These are phyloP conservation scores for Elsinoe perseae DNA, from an alignment of 2,329 filamentous ascomycete species.

Conservation along the genomic window DNA sequence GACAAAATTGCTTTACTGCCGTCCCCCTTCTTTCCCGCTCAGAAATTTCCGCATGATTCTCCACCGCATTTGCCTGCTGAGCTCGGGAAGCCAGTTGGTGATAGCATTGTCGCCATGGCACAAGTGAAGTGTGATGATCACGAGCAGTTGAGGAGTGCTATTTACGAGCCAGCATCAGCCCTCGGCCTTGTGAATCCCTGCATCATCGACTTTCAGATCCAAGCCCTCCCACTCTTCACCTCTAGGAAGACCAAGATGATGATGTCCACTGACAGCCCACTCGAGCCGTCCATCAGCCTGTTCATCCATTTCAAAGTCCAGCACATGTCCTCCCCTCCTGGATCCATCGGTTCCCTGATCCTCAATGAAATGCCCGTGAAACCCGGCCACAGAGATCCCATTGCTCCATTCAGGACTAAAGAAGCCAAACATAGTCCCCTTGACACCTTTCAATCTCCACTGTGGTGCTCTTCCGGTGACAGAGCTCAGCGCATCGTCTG, in stretches of 20 bases:
- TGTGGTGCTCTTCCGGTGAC: conserved; percentile 24
- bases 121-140: too few species aligned
- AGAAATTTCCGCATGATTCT: too few species aligned
- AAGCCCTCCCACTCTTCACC: conserved; percentile 36
- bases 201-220: conserved; percentile 14
- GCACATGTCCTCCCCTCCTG: conserved; percentile 31
- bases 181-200: conserved; percentile 15
- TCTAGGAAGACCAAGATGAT: conserved; percentile 38
- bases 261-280: conserved; percentile 36
- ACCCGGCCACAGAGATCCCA: conserved; percentile 33
- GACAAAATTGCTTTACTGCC: too few species aligned
- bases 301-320: conserved; percentile 32
- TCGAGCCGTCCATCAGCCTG: conserved; percentile 26
- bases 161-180: neutral
- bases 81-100: too few species aligned
- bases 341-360: conserved; percentile 29
- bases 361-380: conserved; percentile 33
- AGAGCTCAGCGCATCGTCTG: conserved; percentile 13
- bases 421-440: conserved; percentile 36
- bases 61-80: too few species aligned
- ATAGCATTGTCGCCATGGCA: too few species aligned
- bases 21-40: too few species aligned
- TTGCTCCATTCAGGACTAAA: conserved; percentile 35
- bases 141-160: too few species aligned
- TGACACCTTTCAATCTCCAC: conserved; percentile 27